Percentiles rank a stretch among this genome's conserved stretches.
phyloP scores from a whole-genome alignment of 495 filamentous ascomycete species.

The Mytilinidion resinicola region DNA sequence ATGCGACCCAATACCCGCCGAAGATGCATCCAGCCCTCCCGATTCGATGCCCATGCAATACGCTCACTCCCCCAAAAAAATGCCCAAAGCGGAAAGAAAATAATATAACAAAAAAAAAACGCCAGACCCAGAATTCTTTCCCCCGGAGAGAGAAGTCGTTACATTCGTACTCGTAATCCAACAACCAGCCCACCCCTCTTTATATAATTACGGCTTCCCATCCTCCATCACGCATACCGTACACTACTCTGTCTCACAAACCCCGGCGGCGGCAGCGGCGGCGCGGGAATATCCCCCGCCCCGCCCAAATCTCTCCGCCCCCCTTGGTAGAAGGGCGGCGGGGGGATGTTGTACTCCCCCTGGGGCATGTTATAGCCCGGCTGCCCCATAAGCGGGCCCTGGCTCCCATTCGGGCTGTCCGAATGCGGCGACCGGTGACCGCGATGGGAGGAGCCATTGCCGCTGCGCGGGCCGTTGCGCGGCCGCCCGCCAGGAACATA shows the following conservation, averaged over 20 bases:
- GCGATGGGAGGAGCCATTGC: neutral
- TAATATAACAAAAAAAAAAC: no score
- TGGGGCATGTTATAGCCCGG: slow-evolving; percentile 5
- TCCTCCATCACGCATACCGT: neutral
- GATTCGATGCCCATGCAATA: no score
- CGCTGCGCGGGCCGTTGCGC: neutral
- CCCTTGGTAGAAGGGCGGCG: neutral
- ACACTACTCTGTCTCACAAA: slow-evolving; percentile 7
- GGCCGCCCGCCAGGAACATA: neutral
- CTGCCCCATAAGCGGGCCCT: slow-evolving; percentile 1
- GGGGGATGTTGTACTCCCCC: slow-evolving; percentile 8
- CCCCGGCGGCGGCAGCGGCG: slow-evolving; percentile 18
- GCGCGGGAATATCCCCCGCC: slow-evolving; percentile 1
- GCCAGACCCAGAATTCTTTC: no score
- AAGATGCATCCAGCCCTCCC: no score
- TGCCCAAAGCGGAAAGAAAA: no score
- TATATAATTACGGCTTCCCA: no score
- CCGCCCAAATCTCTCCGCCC: neutral
- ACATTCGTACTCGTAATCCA: no score
- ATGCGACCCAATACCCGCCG: no score
- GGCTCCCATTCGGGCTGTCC: neutral
- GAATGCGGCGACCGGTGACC: neutral
- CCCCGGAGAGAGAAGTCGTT: no score
- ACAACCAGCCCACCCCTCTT: no score
- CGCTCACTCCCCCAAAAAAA: no score